These are phyloP conservation scores for Colletotrichum sidae DNA, from an alignment of 2,329 filamentous ascomycete genomes.

Conservation along the genomic window DNA sequence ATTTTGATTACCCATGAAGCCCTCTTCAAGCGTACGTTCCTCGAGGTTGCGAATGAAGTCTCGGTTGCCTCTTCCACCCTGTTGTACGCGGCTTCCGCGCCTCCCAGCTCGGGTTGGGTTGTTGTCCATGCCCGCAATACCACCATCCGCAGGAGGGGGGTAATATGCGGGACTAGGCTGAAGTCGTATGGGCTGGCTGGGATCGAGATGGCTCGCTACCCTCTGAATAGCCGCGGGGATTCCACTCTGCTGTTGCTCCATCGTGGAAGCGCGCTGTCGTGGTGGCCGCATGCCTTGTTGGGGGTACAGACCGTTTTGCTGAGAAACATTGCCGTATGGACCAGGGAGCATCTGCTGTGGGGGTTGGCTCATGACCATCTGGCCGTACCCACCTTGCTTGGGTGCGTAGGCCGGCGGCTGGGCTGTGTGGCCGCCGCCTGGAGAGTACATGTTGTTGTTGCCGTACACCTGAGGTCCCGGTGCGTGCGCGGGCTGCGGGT, in stretches of 20 bases:
- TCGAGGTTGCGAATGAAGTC: conserved; percentile 97
- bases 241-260: conserved; percentile 93
- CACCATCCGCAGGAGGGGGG: conserved; percentile 84
- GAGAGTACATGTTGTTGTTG: conserved; percentile 84
- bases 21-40: conserved; percentile 93
- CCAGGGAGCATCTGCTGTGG: conserved; percentile 73
- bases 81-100: conserved; percentile 79
- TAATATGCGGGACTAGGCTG: conserved; percentile 98
- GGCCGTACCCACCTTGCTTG: conserved; percentile 77
- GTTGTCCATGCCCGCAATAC: conserved; percentile 74
- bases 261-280: conserved; percentile 91
- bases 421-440: conserved; percentile 64
- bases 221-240: conserved; percentile 94
- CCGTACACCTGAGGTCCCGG: conserved; percentile 78
- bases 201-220: conserved; percentile 95
- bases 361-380: conserved; percentile 77
- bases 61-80: conserved; percentile 71
- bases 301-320: conserved; percentile 69
- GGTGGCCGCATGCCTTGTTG: conserved; percentile 76
- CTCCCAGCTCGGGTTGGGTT: conserved; percentile 71
- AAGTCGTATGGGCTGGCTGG: conserved; percentile 90
- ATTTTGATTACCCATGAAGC: conserved; percentile 77
- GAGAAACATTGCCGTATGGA: conserved; percentile 69
- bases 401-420: conserved; percentile 84
- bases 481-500: conserved; percentile 58